Evolutionary conservation across 192 early-diverging fungal genomes (phyloP).

Genomic region (Entomortierella beljakovae): DNA sequence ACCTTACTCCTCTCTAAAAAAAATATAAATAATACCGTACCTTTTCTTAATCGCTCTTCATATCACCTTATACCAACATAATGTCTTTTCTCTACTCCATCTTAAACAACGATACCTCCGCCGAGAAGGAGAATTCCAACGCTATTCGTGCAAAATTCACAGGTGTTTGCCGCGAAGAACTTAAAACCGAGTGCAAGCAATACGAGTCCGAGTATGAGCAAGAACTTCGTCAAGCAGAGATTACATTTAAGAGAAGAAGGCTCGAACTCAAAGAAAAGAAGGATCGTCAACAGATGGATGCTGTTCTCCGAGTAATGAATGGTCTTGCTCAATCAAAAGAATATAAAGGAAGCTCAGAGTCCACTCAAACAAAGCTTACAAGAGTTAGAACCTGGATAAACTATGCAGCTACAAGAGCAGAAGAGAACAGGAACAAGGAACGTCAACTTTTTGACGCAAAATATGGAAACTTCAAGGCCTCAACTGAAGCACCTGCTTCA

Average conservation of each 20-base stretch:
- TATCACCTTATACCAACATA: neutral
- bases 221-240: neutral
- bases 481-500: neutral
- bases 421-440: neutral
- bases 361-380: neutral
- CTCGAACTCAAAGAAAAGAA: neutral
- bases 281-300: neutral
- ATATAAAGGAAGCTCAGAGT: neutral
- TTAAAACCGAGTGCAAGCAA: neutral
- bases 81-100: neutral
- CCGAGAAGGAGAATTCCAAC: neutral
- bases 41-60: neutral
- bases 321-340: neutral
- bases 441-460: neutral
- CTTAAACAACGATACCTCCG: neutral
- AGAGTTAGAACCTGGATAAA: neutral
- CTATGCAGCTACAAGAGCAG: neutral
- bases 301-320: neutral
- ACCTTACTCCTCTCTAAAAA: too few species aligned
- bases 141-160: neutral
- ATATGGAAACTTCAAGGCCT: neutral
- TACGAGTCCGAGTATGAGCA: slow-evolving; percentile 1
- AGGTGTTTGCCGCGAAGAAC: neutral
- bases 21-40: too few species aligned
- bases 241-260: neutral